A percentile compares a stretch with the other conserved stretches of the same genome.
phyloP scores from a whole-genome alignment of 441 rosid species.

The Theobroma grandiflorum region DNA sequence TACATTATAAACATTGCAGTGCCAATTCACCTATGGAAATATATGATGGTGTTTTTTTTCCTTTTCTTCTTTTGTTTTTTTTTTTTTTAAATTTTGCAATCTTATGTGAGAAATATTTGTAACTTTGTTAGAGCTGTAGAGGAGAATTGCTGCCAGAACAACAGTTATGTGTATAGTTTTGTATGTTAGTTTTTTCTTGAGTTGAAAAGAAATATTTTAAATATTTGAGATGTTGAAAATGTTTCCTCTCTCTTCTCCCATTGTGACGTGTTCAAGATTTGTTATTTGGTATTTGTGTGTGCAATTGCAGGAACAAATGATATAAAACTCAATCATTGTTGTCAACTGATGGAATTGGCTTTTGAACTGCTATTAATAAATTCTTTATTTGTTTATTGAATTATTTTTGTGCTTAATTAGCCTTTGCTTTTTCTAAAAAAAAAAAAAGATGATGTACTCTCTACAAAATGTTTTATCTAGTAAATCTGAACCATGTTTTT shows the following conservation, averaged over 20 bases:
- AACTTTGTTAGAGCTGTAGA: not conserved
- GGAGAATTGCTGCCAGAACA: not conserved
- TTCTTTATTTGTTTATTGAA: not conserved
- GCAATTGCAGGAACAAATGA: not conserved
- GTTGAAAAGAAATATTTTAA: not conserved
- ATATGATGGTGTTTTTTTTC: not conserved
- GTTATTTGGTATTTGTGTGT: constrained; percentile 6
- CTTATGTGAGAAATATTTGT: not conserved
- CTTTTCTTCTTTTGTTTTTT: not conserved
- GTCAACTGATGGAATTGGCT: not conserved
- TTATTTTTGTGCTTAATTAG: not conserved
- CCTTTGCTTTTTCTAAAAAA: not conserved
- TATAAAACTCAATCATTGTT: constrained; percentile 7
- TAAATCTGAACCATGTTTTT: too few relatives aligned
- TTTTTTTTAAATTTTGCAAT: not conserved
- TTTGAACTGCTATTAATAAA: not conserved
- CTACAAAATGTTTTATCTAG: too few relatives aligned
- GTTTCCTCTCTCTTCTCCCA: not conserved
- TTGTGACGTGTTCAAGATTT: not conserved
- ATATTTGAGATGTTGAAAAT: constrained; percentile 16
- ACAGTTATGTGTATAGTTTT: not conserved
- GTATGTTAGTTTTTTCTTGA: not conserved
- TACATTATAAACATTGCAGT: constrained; percentile 13
- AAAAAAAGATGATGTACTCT: too few relatives aligned
- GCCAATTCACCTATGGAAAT: not conserved